Evolutionary conservation across 2,329 filamentous ascomycete genomes (phyloP).

Genomic region (Ceratocystis cacaofunesta): DNA sequence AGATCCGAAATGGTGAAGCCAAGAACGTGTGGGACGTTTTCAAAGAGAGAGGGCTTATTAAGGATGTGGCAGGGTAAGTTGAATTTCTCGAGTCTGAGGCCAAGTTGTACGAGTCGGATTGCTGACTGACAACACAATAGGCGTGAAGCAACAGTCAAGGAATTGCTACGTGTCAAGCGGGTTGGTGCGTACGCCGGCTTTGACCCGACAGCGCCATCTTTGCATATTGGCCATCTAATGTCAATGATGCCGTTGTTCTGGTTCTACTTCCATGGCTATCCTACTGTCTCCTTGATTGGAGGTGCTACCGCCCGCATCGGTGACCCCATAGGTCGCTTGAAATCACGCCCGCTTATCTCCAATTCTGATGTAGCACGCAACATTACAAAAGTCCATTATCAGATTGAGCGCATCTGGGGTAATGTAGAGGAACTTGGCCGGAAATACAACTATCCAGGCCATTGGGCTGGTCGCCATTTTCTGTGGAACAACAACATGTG

Average conservation of each 20-base stretch:
- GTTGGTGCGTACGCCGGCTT: slow-evolving; percentile 68
- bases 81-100: slow-evolving; percentile 18
- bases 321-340: slow-evolving; percentile 58
- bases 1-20: slow-evolving; percentile 35
- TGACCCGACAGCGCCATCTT: slow-evolving; percentile 64
- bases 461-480: slow-evolving; percentile 51
- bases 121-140: slow-evolving; percentile 20
- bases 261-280: slow-evolving; percentile 64
- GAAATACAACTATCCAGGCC: slow-evolving; percentile 47
- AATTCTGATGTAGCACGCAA: slow-evolving; percentile 44
- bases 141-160: slow-evolving; percentile 39
- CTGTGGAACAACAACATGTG: slow-evolving; percentile 73
- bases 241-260: slow-evolving; percentile 75
- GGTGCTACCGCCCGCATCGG: slow-evolving; percentile 65
- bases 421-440: slow-evolving; percentile 54
- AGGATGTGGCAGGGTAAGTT: slow-evolving; percentile 57
- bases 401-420: slow-evolving; percentile 56
- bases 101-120: background rate
- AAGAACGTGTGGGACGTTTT: slow-evolving; percentile 47
- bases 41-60: slow-evolving; percentile 57
- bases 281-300: slow-evolving; percentile 52
- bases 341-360: slow-evolving; percentile 40
- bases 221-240: slow-evolving; percentile 68
- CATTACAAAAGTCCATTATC: slow-evolving; percentile 51
- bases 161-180: slow-evolving; percentile 48